A percentile compares a stretch with the other conserved stretches of the same genome.
These are phyloP conservation scores for Amanita fuliginea DNA, from an alignment of 768 basidiomycete genomes.

Conservation along the genomic window DNA sequence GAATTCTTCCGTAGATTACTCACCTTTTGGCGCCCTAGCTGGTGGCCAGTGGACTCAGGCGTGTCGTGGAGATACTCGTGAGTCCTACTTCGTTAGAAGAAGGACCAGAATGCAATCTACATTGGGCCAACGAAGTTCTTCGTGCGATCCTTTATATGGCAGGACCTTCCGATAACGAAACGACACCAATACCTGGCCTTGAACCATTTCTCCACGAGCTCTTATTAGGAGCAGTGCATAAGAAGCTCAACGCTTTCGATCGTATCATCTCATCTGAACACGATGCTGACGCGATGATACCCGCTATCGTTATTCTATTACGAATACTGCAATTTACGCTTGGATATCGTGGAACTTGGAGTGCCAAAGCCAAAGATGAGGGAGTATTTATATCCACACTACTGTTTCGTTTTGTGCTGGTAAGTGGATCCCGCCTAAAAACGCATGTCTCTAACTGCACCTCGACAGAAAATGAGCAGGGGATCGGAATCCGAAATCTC, in stretches of 20 bases:
- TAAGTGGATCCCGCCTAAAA: constrained; percentile 19
- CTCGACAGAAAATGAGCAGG: constrained; percentile 39
- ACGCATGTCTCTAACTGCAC: not conserved
- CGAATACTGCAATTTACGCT: constrained; percentile 67
- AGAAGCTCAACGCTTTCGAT: constrained; percentile 30
- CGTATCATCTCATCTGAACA: not conserved
- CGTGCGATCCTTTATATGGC: constrained; percentile 61
- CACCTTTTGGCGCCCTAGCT: constrained; percentile 32
- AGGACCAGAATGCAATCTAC: constrained; percentile 28
- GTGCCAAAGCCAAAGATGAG: constrained; percentile 33
- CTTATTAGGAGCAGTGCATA: constrained; percentile 39
- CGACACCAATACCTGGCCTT: constrained; percentile 32
- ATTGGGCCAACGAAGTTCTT: constrained; percentile 54
- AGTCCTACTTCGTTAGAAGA: constrained; percentile 18
- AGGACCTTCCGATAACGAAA: constrained; percentile 45
- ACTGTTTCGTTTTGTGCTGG: constrained; percentile 41
- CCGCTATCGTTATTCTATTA: constrained; percentile 41
- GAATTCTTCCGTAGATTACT: not conserved
- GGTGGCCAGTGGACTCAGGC: constrained; percentile 61
- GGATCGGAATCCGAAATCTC: constrained; percentile 44
- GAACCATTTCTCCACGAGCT: constrained; percentile 46
- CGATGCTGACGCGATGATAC: not conserved
- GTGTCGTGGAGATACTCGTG: constrained; percentile 45
- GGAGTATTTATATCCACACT: constrained; percentile 28
- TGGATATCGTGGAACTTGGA: constrained; percentile 53